phyloP scores from a whole-genome alignment of 2,329 filamentous ascomycete species.

The Neoarthrinium moseri region DNA sequence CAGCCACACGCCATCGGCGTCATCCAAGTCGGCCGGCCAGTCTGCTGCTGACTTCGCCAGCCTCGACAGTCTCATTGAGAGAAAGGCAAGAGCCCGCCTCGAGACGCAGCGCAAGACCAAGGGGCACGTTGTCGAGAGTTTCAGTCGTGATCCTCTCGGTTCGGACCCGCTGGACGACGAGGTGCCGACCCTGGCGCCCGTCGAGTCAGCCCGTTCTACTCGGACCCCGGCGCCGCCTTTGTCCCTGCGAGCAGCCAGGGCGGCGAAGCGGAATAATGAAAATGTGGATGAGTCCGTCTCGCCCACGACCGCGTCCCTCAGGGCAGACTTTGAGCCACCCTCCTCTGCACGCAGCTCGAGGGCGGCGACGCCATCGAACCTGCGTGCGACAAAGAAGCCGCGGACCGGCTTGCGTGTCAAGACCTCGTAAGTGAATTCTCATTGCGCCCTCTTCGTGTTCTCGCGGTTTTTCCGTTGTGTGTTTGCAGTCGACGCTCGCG shows the following conservation, averaged over 20 bases:
- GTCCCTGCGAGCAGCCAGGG: constrained; percentile 26
- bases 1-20: constrained; percentile 9
- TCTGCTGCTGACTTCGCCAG: constrained; percentile 20
- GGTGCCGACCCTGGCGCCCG: constrained; percentile 17
- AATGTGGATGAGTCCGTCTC: constrained; percentile 54
- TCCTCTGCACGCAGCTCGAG: constrained; percentile 53
- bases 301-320: constrained; percentile 49
- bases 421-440: constrained; percentile 59
- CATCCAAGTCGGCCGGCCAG: constrained; percentile 24
- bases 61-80: constrained; percentile 15
- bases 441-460: constrained; percentile 14
- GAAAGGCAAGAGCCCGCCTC: constrained; percentile 23
- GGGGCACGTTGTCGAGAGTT: constrained; percentile 21
- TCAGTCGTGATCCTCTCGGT: constrained; percentile 22
- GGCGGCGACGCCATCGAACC: constrained; percentile 57
- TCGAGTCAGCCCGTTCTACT: constrained; percentile 22
- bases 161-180: constrained; percentile 18
- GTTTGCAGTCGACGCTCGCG: constrained; percentile 24
- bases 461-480: constrained; percentile 12
- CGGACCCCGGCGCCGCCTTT: constrained; percentile 26
- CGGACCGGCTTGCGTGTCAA: constrained; percentile 65
- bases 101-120: constrained; percentile 23
- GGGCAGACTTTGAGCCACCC: constrained; percentile 41
- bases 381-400: constrained; percentile 57
- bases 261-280: constrained; percentile 52